These are phyloP conservation scores for Pichia insulana DNA, from an alignment of 805 yeast species.

Conservation along the genomic window DNA sequence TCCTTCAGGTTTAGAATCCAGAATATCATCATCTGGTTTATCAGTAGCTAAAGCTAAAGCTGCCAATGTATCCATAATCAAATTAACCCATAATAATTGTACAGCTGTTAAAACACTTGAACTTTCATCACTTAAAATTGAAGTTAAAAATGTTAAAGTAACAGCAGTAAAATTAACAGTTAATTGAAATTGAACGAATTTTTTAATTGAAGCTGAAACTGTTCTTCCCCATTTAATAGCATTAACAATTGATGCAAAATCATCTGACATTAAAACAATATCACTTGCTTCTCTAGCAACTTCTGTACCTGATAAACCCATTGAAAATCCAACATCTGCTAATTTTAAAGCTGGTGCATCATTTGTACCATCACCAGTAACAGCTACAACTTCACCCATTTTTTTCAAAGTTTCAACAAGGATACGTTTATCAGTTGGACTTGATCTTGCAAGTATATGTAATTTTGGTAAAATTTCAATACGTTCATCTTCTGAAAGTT, in stretches of 20 bases:
- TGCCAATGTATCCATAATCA: slow-evolving; percentile 97
- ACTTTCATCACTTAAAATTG: slow-evolving; percentile 75
- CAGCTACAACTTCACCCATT: slow-evolving; percentile 92
- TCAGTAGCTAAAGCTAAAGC: slow-evolving; percentile 97
- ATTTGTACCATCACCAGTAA: slow-evolving; percentile 98
- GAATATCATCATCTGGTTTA: slow-evolving; percentile 77
- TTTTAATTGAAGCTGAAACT: slow-evolving; percentile 87
- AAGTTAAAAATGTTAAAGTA: slow-evolving; percentile 82
- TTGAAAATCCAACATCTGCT: slow-evolving; percentile 97
- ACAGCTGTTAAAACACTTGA: slow-evolving; percentile 92
- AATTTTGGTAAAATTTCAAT: slow-evolving; percentile 57
- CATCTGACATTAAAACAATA: slow-evolving; percentile 94
- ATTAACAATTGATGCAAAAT: slow-evolving; percentile 87
- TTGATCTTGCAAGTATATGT: slow-evolving; percentile 84
- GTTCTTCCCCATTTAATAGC: slow-evolving; percentile 99
- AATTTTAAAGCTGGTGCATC: slow-evolving; percentile 96
- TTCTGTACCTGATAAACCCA: slow-evolving; percentile 98
- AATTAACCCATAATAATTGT: slow-evolving; percentile 92
- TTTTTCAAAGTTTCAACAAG: slow-evolving; percentile 73
- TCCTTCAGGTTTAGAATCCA: slow-evolving; percentile 79
- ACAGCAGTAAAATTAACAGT: slow-evolving; percentile 98
- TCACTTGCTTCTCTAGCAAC: slow-evolving; percentile 98
- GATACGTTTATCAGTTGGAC: slow-evolving; percentile 90
- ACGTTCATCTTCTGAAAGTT: slow-evolving; percentile 50
- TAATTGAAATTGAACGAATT: slow-evolving; percentile 91